Conservation (phyloP, 257 asterid genomes). For the Linaria vulgaris region DNA sequence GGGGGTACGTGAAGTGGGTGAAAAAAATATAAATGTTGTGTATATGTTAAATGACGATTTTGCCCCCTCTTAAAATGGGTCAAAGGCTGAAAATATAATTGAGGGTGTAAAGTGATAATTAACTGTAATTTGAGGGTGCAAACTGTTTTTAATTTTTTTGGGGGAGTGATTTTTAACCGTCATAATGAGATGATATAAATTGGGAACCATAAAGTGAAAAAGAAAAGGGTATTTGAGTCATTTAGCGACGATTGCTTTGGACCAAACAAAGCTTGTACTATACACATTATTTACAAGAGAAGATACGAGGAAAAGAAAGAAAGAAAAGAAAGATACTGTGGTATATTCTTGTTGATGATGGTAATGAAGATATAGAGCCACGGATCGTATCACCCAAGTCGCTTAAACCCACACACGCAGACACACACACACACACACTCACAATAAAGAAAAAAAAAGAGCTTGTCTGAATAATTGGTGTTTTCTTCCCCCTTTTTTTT, state of each 20-base stretch:
- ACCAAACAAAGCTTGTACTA: too few species aligned
- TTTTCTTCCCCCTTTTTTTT: not conserved
- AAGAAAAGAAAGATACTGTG: slow-evolving; percentile 36
- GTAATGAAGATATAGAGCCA: slow-evolving; percentile 24
- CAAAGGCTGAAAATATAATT: too few species aligned
- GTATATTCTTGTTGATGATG: slow-evolving; percentile 52
- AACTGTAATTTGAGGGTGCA: too few species aligned
- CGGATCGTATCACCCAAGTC: slow-evolving; percentile 6
- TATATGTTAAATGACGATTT: too few species aligned
- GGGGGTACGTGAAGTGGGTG: too few species aligned
- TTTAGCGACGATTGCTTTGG: not conserved
- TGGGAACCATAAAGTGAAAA: not conserved
- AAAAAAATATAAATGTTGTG: too few species aligned
- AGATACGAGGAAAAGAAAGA: slow-evolving; percentile 3
- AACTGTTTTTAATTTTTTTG: too few species aligned
- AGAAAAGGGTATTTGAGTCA: not conserved
- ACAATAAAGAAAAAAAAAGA: slow-evolving; percentile 17
- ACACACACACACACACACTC: slow-evolving; percentile 18
- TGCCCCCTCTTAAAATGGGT: too few species aligned
- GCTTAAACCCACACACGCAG: slow-evolving; percentile 19
- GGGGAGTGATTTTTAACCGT: too few species aligned
- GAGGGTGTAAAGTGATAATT: too few species aligned
- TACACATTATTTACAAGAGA: not conserved
- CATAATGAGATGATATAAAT: too few species aligned
- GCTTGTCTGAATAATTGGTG: not conserved